Percentiles rank a stretch among this genome's conserved stretches.
Conservation (phyloP, 192 early-diverging fungal species). For the Rhizoclosmatium sp. region DNA sequence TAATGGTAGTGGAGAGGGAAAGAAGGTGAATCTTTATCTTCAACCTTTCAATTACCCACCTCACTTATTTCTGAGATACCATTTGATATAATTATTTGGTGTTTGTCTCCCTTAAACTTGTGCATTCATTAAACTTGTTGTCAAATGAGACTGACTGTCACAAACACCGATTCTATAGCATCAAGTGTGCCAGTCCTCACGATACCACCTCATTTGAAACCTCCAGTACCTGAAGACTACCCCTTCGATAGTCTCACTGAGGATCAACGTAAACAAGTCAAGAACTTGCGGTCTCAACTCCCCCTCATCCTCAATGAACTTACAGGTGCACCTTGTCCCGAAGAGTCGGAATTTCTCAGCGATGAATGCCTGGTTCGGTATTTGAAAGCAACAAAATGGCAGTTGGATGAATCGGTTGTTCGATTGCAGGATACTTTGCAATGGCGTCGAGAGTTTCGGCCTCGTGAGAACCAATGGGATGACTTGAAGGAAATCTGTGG, state of each 20-base stretch:
- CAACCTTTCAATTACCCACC: too few relatives aligned
- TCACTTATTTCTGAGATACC: too few relatives aligned
- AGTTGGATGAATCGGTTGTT: slow-evolving; percentile 53
- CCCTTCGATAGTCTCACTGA: slow-evolving; percentile 14
- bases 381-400: slow-evolving; percentile 75
- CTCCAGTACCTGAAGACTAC: not conserved
- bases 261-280: not conserved
- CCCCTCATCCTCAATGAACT: not conserved
- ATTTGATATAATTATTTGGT: too few relatives aligned
- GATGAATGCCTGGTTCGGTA: slow-evolving; percentile 71
- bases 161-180: not conserved
- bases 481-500: slow-evolving; percentile 73
- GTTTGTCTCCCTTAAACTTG: too few relatives aligned
- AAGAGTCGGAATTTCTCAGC: slow-evolving; percentile 48
- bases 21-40: too few relatives aligned
- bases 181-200: not conserved
- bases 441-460: slow-evolving; percentile 82
- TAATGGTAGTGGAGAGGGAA: too few relatives aligned
- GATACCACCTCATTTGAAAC: not conserved
- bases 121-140: too few relatives aligned
- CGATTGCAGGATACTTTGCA: slow-evolving; percentile 76
- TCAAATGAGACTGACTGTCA: not conserved
- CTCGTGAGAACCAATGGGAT: slow-evolving; percentile 70
- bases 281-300: not conserved
- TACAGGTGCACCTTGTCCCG: not conserved